Evolutionary conservation across 1,284 basidiomycete genomes (phyloP).

Genomic region (Ceratobasidium sp.): DNA sequence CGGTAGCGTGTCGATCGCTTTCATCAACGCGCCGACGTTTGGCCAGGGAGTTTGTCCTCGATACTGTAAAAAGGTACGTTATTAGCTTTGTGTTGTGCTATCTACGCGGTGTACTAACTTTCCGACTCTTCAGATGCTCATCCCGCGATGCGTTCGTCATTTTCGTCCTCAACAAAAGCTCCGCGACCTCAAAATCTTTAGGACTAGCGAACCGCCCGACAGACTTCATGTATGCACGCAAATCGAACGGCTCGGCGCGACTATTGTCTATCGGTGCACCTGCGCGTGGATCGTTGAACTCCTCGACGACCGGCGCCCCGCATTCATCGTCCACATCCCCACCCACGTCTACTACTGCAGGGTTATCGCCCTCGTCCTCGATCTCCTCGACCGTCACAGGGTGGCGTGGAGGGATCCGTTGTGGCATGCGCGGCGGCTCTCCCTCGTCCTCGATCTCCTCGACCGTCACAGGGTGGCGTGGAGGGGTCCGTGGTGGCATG

Average conservation of each 20-base stretch:
- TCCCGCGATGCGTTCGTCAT: not conserved
- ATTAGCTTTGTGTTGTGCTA: not conserved
- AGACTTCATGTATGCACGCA: not conserved
- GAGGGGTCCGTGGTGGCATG: no score
- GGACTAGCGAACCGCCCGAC: not conserved
- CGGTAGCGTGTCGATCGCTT: not conserved
- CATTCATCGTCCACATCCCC: not conserved
- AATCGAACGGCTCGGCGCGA: not conserved
- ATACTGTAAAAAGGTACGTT: not conserved
- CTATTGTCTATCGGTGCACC: constrained; percentile 2
- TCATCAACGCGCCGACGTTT: not conserved
- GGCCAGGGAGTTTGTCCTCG: constrained; percentile 1
- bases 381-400: not conserved
- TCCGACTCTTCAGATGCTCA: constrained; percentile 13
- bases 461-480: no score
- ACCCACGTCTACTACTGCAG: not conserved
- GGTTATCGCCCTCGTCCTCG: not conserved
- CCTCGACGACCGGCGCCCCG: constrained; percentile 4
- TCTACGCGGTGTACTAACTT: not conserved
- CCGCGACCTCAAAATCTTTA: not conserved
- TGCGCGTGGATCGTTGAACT: not conserved
- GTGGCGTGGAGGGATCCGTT: no score
- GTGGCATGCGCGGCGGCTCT: no score
- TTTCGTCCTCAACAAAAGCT: constrained; percentile 11
- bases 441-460: not conserved